These are phyloP conservation scores for Candida anglica DNA, from an alignment of 805 yeast species.

Conservation along the genomic window DNA sequence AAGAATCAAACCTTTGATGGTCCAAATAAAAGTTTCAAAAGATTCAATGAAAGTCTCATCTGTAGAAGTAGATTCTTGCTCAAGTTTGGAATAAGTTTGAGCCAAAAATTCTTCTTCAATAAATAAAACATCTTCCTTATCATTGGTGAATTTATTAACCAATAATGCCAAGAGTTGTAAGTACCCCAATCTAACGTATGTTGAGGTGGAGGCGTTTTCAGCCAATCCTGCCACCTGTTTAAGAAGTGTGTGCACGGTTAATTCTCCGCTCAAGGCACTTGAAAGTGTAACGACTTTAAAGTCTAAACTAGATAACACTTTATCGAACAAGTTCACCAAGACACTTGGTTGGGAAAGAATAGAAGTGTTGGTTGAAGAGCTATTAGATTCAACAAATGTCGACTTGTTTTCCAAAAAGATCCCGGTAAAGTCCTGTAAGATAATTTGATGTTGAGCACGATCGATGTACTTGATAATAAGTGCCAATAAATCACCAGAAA, in stretches of 20 bases:
- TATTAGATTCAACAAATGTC: conserved; percentile 6
- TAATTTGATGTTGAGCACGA: conserved; percentile 39
- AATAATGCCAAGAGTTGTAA: conserved; percentile 53
- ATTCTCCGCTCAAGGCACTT: neutral
- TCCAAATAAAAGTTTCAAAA: conserved; percentile 65
- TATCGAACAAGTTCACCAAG: conserved; percentile 38
- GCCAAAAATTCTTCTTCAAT: neutral
- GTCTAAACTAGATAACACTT: conserved; percentile 51
- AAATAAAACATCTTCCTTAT: conserved; percentile 5
- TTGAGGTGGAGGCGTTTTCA: neutral
- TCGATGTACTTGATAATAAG: conserved; percentile 37
- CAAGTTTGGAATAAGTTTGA: neutral
- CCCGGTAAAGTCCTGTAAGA: conserved; percentile 34
- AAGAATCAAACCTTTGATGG: conserved; percentile 64
- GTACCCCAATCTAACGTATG: conserved; percentile 44
- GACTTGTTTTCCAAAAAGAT: conserved; percentile 28
- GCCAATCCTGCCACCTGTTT: neutral
- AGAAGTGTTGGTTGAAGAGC: no score
- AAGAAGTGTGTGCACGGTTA: neutral
- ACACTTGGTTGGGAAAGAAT: conserved; percentile 19
- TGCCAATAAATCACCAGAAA: conserved; percentile 39
- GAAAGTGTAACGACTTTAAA: conserved; percentile 19
- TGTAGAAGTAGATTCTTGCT: neutral
- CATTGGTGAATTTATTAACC: conserved; percentile 40
- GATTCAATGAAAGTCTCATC: conserved; percentile 9